Conservation (phyloP, 2,329 filamentous ascomycete species). For the Davidsoniella eucalypti region DNA sequence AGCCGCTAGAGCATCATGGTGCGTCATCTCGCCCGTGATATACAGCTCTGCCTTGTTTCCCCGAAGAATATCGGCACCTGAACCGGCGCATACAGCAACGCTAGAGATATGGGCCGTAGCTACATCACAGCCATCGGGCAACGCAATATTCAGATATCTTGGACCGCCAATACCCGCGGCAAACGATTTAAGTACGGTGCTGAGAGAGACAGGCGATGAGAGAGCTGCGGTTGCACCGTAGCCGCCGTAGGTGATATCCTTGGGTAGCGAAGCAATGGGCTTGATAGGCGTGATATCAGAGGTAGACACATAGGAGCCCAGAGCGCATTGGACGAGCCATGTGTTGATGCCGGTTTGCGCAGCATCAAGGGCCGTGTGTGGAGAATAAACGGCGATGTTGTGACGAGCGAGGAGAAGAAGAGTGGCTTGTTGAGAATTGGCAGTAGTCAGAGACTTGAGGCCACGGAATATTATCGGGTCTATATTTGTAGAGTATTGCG, state of each 20-base stretch:
- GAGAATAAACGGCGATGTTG: constrained; percentile 88
- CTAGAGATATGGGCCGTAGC: constrained; percentile 35
- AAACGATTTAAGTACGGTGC: constrained; percentile 33
- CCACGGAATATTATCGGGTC: constrained; percentile 94
- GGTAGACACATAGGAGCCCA: constrained; percentile 26
- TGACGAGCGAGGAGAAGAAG: constrained; percentile 67
- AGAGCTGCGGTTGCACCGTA: constrained; percentile 37
- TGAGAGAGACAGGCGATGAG: constrained; percentile 22
- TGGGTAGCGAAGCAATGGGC: constrained; percentile 27
- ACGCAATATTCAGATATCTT: constrained; percentile 32
- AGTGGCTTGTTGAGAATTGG: constrained; percentile 72
- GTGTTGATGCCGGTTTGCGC: constrained; percentile 74
- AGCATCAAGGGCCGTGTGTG: constrained; percentile 88
- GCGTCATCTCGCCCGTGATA: constrained; percentile 84
- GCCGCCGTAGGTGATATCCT: constrained; percentile 30
- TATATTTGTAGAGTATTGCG: constrained; percentile 21
- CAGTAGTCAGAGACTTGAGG: constrained; percentile 72
- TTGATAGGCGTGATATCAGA: constrained; percentile 22
- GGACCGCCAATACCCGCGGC: constrained; percentile 54
- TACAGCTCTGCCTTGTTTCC: constrained; percentile 58
- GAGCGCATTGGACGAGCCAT: constrained; percentile 81
- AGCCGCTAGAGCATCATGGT: constrained; percentile 78
- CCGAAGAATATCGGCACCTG: constrained; percentile 61
- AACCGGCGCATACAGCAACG: constrained; percentile 80
- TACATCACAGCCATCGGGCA: constrained; percentile 31